phyloP scores from a whole-genome alignment of 2,329 filamentous ascomycete species.

The Falciphora oryzae region DNA sequence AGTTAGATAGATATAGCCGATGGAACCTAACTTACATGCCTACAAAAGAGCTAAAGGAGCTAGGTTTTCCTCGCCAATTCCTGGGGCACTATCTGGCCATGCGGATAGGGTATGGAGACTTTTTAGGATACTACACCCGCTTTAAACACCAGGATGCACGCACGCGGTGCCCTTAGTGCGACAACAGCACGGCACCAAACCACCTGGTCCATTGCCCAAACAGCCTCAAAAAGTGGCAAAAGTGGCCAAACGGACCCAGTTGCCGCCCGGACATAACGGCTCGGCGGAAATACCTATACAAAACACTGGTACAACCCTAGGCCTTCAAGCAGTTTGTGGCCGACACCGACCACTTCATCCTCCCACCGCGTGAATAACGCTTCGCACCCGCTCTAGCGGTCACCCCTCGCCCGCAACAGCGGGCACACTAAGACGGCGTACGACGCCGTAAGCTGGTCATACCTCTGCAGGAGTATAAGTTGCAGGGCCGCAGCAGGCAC shows the following conservation, averaged over 20 bases:
- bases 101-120: conserved; percentile 3
- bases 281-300: conserved; percentile 1
- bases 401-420: not conserved
- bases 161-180: not conserved
- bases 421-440: not conserved
- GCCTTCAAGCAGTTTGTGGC: not conserved
- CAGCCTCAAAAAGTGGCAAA: not conserved
- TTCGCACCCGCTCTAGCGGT: not conserved
- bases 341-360: not conserved
- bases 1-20: not conserved
- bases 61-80: not conserved
- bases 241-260: not conserved
- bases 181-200: not conserved
- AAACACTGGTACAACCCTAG: not conserved
- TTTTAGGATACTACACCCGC: not conserved
- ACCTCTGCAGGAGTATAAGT: too few relatives aligned
- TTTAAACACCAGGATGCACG: not conserved
- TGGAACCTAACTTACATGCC: not conserved
- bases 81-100: conserved; percentile 1
- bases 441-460: too few relatives aligned
- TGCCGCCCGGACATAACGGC: not conserved
- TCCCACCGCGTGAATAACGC: not conserved
- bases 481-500: too few relatives aligned
- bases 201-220: conserved; percentile 3
- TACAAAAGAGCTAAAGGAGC: conserved; percentile 2